Base-by-base conservation (phyloP, 768 basidiomycete genomes). In the Serendipita sp. region DNA sequence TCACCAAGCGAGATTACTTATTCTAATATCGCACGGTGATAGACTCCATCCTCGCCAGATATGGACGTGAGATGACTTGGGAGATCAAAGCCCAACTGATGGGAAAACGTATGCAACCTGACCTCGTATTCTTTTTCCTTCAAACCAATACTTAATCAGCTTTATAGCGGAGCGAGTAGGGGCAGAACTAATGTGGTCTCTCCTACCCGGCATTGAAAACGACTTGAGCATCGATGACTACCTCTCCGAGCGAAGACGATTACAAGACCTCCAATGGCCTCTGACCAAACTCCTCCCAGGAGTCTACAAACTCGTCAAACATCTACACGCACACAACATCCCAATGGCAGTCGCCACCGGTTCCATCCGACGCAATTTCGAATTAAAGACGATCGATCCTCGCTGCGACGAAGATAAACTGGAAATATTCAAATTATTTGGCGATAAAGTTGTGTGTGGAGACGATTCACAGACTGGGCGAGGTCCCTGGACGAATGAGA, bases 51-150 rank as follows among this genome's bases (percentile, higher is more conserved):
- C 18, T 53, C 24, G 24, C 24, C 24, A 24, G 24, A 24, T 24
- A 24, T 1, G 24, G 24, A 24, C 24, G 83, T 67, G 75, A 81
- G 67, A 88, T 92, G 86, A 88, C 87, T 2, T 91, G 89, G 89
- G 85, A 88, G 65, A 89, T 92, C 65, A 91, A 92, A 71, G 84
- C 87, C n/a, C 87, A 86, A 0, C 81, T 87, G 65, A 92, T 92
- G 90, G 90, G 90, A 64, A 88, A 86, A 77, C 82, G 89, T 89
- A 56, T 64, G 78, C 72, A 11, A 15, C 48, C 24, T 24, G 24
- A 24, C 2, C 24, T 24, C 24, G 24, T 24, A 24, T 24, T 24
- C 5, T 65, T 58, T 64, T 24, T n/a, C 30, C 56, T 7, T 11
- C 28, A 41, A 16, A 34, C 16, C 35, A 11, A 13, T 66, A 7